Conservation (phyloP, 768 basidiomycete species). For the Russula foetens region DNA sequence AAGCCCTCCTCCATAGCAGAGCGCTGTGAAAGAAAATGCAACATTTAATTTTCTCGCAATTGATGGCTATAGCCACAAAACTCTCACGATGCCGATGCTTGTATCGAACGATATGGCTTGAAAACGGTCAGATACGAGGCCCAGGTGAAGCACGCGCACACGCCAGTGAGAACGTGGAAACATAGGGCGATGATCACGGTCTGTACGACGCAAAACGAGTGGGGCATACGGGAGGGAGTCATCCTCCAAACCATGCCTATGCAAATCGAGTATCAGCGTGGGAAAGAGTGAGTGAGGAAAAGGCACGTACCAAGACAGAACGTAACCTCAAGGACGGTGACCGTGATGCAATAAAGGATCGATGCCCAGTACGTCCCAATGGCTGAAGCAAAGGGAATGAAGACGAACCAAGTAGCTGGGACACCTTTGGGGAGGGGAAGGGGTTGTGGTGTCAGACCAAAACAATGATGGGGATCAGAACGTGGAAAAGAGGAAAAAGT, state of each 20-base stretch:
- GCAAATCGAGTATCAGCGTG: not conserved
- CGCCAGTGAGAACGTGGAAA: conserved; percentile 22
- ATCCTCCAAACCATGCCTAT: conserved; percentile 60
- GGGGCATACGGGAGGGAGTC: conserved; percentile 53
- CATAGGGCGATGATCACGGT: conserved; percentile 18
- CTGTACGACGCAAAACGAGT: conserved; percentile 40
- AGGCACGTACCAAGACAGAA: conserved; percentile 49
- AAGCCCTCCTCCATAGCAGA: conserved; percentile 42
- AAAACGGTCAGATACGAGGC: conserved; percentile 20
- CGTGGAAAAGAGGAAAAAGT: not conserved
- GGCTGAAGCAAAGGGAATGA: conserved; percentile 38
- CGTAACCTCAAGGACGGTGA: conserved; percentile 43
- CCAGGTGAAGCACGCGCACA: conserved; percentile 23
- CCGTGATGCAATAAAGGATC: conserved; percentile 39
- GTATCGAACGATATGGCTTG: conserved; percentile 10
- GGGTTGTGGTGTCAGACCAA: not conserved
- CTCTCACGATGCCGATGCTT: conserved; percentile 12
- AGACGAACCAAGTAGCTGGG: conserved; percentile 32
- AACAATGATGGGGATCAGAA: not conserved
- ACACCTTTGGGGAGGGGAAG: not conserved
- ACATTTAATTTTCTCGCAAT: not conserved
- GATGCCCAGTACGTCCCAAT: conserved; percentile 42
- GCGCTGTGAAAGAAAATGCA: conserved; percentile 30
- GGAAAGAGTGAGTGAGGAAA: not conserved
- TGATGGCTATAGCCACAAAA: not conserved